Base-by-base conservation (phyloP, 1,284 basidiomycete species). In the Moniliophthora roreri region DNA sequence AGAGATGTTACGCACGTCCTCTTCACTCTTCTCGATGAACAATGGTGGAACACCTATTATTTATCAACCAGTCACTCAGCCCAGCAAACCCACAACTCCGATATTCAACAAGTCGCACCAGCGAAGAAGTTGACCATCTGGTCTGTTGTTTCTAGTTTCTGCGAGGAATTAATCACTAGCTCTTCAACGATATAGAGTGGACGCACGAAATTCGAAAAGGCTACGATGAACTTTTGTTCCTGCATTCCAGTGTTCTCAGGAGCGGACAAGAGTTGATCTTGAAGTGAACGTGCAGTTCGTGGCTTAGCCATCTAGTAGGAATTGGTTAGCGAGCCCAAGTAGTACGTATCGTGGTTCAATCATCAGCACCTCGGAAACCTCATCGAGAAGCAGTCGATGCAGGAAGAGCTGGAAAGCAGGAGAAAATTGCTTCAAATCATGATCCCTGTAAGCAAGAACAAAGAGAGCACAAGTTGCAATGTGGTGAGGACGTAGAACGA, bases 401-500 rank as follows among this genome's bases (percentile, higher is more conserved):
- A 89, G 62, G 59, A 85, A 80, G 21, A 89, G 70, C n/a, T 81
- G 63, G 62, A 87, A 90, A 4, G 67, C 59, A n/a, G 76, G 64
- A 0, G 85, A 80, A 15, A 88, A 71, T 16, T 72, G 73, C 52
- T 72, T 75, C 11, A 73, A 67, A 15, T 76, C 74, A 50, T 76
- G 74, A 54, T 84, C 80, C 60, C 81, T 81, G 65, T 84, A 87
- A 1, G 78, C 69, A 10, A 85, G 69, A 54, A 81, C 70, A 36
- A 90, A 72, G 35, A 90, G 70, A 37, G 78, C 77, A 26, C 91
- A 70, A 13, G 91, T 69, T 47, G 78, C 77, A 41, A 92, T 71
- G 64, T 92, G 89, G 62, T 92, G 89, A 2, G 89, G 87, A 52
- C 82, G 76, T 28, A 89, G 73, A 49, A 80, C 73, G 66, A 87